Conservation (phyloP, 495 filamentous ascomycete species). For the Hyaloscypha finlandica region DNA sequence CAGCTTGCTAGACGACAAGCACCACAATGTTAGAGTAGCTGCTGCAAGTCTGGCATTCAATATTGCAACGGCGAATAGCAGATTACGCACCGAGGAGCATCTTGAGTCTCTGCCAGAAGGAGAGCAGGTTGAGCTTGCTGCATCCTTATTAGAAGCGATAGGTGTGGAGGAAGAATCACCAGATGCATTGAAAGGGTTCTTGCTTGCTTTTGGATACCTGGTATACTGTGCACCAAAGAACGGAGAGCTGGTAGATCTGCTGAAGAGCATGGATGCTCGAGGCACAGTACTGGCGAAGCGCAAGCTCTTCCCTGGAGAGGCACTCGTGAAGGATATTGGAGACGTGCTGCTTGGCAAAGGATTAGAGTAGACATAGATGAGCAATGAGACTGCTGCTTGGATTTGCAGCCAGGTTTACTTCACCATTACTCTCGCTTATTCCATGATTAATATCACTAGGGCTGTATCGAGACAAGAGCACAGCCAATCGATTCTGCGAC, state of each 20-base stretch:
- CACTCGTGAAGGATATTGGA: conserved; percentile 61
- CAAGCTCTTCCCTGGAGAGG: conserved; percentile 53
- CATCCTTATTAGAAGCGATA: conserved; percentile 76
- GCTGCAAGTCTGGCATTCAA: conserved; percentile 86
- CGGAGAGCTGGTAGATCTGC: conserved; percentile 74
- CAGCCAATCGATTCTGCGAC: too few relatives aligned
- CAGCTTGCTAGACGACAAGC: conserved; percentile 55
- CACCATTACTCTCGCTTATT: too few relatives aligned
- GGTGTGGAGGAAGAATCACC: conserved; percentile 62
- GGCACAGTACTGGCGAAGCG: conserved; percentile 58
- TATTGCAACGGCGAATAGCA: conserved; percentile 68
- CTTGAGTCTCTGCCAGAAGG: conserved; percentile 63
- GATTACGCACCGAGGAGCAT: conserved; percentile 56
- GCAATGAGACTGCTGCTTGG: background rate
- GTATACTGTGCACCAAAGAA: conserved; percentile 68
- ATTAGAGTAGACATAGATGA: conserved; percentile 27
- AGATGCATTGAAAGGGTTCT: conserved; percentile 71
- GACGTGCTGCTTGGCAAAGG: conserved; percentile 47
- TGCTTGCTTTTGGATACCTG: conserved; percentile 72
- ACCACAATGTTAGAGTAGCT: conserved; percentile 64
- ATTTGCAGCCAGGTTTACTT: background rate
- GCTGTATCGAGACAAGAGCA: too few relatives aligned
- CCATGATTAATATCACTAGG: too few relatives aligned
- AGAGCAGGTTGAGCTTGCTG: conserved; percentile 76
- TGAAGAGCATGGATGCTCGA: conserved; percentile 68